phyloP scores from a whole-genome alignment of 192 early-diverging fungal species.

The Bifiguratus adelaidae region DNA sequence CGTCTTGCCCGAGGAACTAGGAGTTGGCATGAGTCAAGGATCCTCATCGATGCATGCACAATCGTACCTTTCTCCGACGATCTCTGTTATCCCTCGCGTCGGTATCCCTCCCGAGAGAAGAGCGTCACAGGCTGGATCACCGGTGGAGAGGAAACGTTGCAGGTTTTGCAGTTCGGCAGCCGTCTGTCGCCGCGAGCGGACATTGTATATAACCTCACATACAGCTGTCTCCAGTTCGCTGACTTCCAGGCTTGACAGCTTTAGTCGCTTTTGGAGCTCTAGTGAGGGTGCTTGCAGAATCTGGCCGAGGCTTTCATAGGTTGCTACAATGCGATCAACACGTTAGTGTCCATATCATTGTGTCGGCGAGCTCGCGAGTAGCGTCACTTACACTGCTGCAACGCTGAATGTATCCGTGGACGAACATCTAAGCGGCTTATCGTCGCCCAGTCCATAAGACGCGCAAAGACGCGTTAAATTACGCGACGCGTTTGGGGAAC shows the following conservation, averaged over 20 bases:
- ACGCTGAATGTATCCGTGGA: too few relatives aligned
- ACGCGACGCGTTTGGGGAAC: too few relatives aligned
- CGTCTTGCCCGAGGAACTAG: slow-evolving; percentile 75
- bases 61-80: slow-evolving; percentile 56
- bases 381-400: too few relatives aligned
- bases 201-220: not conserved
- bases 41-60: not conserved
- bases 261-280: not conserved
- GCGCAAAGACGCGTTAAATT: too few relatives aligned
- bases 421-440: too few relatives aligned
- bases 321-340: too few relatives aligned
- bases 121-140: slow-evolving; percentile 37
- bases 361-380: too few relatives aligned
- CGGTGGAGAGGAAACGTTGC: slow-evolving; percentile 26
- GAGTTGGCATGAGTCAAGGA: not conserved
- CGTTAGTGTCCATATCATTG: too few relatives aligned
- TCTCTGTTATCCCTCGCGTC: slow-evolving; percentile 49
- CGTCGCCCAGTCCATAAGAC: too few relatives aligned
- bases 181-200: not conserved
- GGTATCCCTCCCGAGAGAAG: slow-evolving; percentile 50
- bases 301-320: not conserved
- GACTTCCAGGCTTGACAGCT: not conserved
- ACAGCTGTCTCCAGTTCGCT: not conserved
- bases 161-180: not conserved
- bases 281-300: not conserved